Conservation (phyloP, 169 alveolate genomes). For the Prorocentrum cordatum region DNA sequence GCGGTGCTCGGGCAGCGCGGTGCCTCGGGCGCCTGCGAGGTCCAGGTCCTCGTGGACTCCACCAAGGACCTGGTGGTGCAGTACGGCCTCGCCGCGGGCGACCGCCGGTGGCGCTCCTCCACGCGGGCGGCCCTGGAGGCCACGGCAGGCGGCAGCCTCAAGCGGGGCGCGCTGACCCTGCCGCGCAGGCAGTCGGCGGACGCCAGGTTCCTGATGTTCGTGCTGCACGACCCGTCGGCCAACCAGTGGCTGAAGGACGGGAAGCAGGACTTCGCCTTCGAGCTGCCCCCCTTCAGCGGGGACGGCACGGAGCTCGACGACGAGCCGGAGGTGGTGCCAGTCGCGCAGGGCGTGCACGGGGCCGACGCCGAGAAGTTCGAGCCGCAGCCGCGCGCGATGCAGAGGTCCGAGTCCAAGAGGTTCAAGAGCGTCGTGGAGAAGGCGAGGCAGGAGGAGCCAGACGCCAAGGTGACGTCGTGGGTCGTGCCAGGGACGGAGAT, state of each 20-base stretch:
- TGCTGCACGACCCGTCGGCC: conserved; percentile 33
- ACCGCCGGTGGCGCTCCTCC: conserved; percentile 47
- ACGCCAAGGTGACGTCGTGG: conserved; percentile 17
- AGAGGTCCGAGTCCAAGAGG: background rate
- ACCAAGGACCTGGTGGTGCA: conserved; percentile 25
- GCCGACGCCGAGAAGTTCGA: background rate
- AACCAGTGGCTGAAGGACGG: conserved; percentile 55
- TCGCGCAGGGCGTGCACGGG: background rate
- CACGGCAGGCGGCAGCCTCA: background rate
- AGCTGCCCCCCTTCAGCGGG: conserved; percentile 3
- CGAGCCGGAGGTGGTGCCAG: background rate
- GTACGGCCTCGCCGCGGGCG: conserved; percentile 36
- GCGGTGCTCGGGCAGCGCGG: background rate
- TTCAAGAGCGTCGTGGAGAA: background rate
- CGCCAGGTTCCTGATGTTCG: conserved; percentile 37
- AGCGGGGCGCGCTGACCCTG: background rate
- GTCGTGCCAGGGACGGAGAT: conserved; percentile 17
- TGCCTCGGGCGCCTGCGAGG: background rate
- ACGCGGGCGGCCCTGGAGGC: conserved; percentile 7
- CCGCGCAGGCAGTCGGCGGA: background rate
- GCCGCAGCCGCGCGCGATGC: background rate
- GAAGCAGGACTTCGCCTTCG: conserved; percentile 26
- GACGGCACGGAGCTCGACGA: background rate
- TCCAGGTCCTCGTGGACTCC: background rate
- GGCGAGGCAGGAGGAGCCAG: conserved; percentile 15